Base-by-base conservation (phyloP, 306 rosid genomes). In the Cyclanthera cordifolia region DNA sequence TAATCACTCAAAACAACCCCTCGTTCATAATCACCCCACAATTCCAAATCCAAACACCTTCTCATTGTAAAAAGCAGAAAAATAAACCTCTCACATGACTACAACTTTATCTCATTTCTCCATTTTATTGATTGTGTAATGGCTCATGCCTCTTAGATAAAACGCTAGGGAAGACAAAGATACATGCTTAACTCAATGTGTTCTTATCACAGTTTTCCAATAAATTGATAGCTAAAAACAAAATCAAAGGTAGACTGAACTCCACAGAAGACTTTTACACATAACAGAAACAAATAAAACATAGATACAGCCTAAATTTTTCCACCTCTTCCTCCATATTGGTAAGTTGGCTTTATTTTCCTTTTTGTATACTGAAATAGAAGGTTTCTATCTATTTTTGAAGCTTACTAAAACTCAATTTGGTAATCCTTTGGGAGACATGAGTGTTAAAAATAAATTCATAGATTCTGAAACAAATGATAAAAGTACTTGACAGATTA, bases 271-370 rank as follows among this genome's bases (percentile, higher is more conserved):
- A 56, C 39, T 5, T 8, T 39, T n/a, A 34, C 6, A 60, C 17
- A 61, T 39, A 9, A 39, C 30, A 60, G 28, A 37, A 60, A 58
- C 14, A 17, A 58, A 16, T n/a, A 58, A 34, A 37, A 28, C 19
- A 30, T 7, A 2, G 46, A 58, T 16, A 15, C 68, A 17, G 30
- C 25, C 24, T 39, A 5, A 61, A 61, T 3, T 50, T 61, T 58
- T 60, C 48, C 12, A 10, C 24, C 49, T 37, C 30, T 74, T 96
- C 98, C 78, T 79, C 86, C 17, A 89, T 82, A 84, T 75, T 92
- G 80, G n/a, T n/a, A n/a, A n/a, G n/a, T n/a, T n/a, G n/a, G n/a
- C n/a, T n/a, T n/a, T n/a, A n/a, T n/a, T n/a, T n/a, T n/a, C n/a
- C n/a, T n/a, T n/a, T n/a, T n/a, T n/a, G n/a, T n/a, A n/a, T n/a